Evolutionary conservation across 2,329 filamentous ascomycete species (phyloP), one percentile per base, ranked within the genome.

Genomic region (Aspergillus ruber): DNA sequence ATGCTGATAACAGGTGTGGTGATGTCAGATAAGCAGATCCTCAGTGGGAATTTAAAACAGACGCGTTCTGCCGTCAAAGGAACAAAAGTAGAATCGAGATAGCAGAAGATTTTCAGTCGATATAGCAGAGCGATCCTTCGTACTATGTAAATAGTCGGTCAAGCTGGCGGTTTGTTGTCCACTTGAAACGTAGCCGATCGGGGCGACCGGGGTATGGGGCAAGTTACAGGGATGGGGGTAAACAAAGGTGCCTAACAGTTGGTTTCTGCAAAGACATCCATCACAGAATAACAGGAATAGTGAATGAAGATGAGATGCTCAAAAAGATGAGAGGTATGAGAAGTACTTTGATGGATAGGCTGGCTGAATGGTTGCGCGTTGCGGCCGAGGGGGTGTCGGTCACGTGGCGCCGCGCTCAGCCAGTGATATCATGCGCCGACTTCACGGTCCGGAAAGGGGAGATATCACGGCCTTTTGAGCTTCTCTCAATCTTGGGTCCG

Each of bases 391-490:
- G 54, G 52, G 50, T 49, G 36, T 27, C 40, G 32, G 51, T 72
- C 69, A 72, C 69, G 69, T 72, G 69, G 53, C 25, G 47, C 33
- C 33, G 27, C 20, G 46, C 45, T 50, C 44, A 47, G 60, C 68
- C 68, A 71, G 68, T 72, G 65, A 70, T 60, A 68, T 61, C 56
- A 58, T 61, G 54, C 58, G 53, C 52, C 61, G 58, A 60, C 64
- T 59, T 70, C 68, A 71, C 69, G 66, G 54, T 56, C 52, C 52
- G 42, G 44, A 54, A 58, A 47, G 49, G 41, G 38, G 18, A 40
- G 40, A 44, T 36, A 43, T 46, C 42, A 49, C 49, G 41, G 25
- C 21, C 21, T 21, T 21, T 21, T 21, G 21, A 6, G 21, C 25
- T 29, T 29, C 35, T 18, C 35, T 38, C n/a, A 15, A 36, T 38